A percentile compares a stretch with the other conserved stretches of the same genome.
Conservation (phyloP, 179 eudicot species). For the Nepenthes alata region DNA sequence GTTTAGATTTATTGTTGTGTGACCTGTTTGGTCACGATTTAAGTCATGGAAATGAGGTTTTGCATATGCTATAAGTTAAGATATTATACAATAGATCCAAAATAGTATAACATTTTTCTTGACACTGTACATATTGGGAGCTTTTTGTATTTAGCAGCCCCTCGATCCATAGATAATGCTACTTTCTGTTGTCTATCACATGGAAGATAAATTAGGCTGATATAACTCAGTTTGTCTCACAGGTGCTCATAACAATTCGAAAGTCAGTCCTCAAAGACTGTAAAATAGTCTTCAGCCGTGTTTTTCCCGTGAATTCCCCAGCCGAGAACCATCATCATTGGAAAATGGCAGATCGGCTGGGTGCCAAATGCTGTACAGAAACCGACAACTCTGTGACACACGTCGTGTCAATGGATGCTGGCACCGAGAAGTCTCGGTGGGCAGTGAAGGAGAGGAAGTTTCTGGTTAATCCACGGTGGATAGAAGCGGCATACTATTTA, state of each 20-base stretch:
- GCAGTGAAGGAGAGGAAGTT: slow-evolving; percentile 50
- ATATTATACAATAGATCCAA: no score
- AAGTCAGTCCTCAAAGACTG: slow-evolving; percentile 55
- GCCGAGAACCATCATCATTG: slow-evolving; percentile 44
- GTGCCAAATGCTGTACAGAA: slow-evolving; percentile 53
- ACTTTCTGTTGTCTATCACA: no score
- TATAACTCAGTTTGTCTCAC: neutral
- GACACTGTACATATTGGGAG: no score
- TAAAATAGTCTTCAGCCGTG: slow-evolving; percentile 58
- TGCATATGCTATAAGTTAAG: no score
- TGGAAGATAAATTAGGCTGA: no score
- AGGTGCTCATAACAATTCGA: slow-evolving; percentile 45
- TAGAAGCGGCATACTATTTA: slow-evolving; percentile 52
- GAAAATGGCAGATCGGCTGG: slow-evolving; percentile 67
- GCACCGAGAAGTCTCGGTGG: slow-evolving; percentile 71
- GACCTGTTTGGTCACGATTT: neutral
- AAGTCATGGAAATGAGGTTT: no score
- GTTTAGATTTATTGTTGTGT: neutral
- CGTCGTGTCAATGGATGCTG: slow-evolving; percentile 44
- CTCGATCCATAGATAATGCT: no score
- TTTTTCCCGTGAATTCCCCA: slow-evolving; percentile 32
- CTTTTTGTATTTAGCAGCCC: no score
- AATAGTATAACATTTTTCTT: no score
- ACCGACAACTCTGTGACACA: slow-evolving; percentile 52
- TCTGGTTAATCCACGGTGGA: slow-evolving; percentile 59